A percentile compares a stretch with the other conserved stretches of the same genome.
phyloP scores from a whole-genome alignment of 2,329 filamentous ascomycete species.

The Talaromyces amestolkiae region DNA sequence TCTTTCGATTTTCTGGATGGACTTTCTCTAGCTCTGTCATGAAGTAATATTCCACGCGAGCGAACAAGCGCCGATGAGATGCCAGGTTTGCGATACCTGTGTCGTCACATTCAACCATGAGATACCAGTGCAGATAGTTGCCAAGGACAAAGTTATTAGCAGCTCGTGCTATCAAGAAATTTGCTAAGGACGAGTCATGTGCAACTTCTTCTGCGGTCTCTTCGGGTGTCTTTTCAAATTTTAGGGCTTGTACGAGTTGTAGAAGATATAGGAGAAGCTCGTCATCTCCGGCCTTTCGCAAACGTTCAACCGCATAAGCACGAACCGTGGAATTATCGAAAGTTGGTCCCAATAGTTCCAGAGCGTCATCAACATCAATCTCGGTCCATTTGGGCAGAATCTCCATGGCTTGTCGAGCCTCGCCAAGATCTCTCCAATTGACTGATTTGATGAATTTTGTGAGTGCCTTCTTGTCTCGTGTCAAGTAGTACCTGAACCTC shows the following conservation, averaged over 20 bases:
- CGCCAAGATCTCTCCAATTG: slow-evolving; percentile 82
- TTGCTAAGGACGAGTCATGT: slow-evolving; percentile 79
- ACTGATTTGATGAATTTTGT: slow-evolving; percentile 99
- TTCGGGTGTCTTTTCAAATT: slow-evolving; percentile 77
- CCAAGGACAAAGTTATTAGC: slow-evolving; percentile 85
- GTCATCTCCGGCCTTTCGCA: slow-evolving; percentile 88
- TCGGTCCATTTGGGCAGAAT: slow-evolving; percentile 91
- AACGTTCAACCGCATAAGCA: slow-evolving; percentile 86
- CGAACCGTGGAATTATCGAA: slow-evolving; percentile 87
- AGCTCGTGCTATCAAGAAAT: slow-evolving; percentile 84
- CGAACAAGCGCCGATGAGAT: slow-evolving; percentile 79
- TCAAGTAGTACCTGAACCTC: slow-evolving; percentile 95
- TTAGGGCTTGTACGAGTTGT: slow-evolving; percentile 92
- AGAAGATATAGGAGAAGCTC: slow-evolving; percentile 88
- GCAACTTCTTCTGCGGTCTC: slow-evolving; percentile 61
- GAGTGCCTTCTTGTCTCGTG: slow-evolving; percentile 83
- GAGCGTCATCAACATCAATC: slow-evolving; percentile 93
- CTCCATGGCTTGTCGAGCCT: slow-evolving; percentile 85
- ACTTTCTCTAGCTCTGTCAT: slow-evolving; percentile 80
- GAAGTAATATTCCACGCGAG: slow-evolving; percentile 92
- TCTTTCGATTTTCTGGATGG: slow-evolving; percentile 71
- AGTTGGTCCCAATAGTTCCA: slow-evolving; percentile 87
- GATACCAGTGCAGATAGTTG: slow-evolving; percentile 96
- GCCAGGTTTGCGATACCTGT: slow-evolving; percentile 69
- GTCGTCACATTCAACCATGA: slow-evolving; percentile 97